Evolutionary conservation across 2,329 filamentous ascomycete genomes (phyloP).

Genomic region (Aspergillus clavatus): DNA sequence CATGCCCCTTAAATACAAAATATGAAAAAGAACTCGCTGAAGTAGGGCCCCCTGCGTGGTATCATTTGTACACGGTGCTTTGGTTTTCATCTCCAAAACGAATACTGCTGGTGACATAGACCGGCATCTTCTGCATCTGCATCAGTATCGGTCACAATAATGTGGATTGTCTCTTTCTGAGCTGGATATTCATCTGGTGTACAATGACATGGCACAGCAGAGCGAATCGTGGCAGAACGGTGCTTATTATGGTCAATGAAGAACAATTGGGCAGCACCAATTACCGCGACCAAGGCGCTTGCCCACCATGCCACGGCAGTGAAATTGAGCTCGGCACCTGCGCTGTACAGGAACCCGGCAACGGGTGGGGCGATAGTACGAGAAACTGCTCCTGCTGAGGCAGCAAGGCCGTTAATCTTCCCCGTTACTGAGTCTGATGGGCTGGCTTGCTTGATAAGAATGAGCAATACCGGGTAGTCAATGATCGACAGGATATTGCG

Average conservation of each 20-base stretch:
- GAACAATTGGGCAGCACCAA: slow-evolving; percentile 54
- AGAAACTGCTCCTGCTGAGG: slow-evolving; percentile 65
- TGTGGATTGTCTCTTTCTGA: slow-evolving; percentile 24
- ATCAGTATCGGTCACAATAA: slow-evolving; percentile 26
- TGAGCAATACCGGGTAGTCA: slow-evolving; percentile 63
- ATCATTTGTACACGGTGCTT: background rate
- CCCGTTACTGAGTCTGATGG: slow-evolving; percentile 60
- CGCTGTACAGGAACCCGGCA: slow-evolving; percentile 62
- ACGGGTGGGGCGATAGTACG: slow-evolving; percentile 66
- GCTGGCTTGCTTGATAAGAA: slow-evolving; percentile 67
- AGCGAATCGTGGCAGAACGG: slow-evolving; percentile 35
- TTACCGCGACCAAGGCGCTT: slow-evolving; percentile 51
- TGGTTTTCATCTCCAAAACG: background rate
- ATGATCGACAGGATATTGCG: slow-evolving; percentile 66
- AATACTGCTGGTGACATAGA: background rate
- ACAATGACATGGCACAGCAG: slow-evolving; percentile 29
- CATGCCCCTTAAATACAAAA: background rate
- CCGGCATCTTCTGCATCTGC: background rate
- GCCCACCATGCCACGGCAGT: slow-evolving; percentile 62
- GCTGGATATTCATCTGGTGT: slow-evolving; percentile 12
- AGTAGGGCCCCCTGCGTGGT: background rate
- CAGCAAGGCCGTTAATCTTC: slow-evolving; percentile 67
- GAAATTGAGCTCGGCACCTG: slow-evolving; percentile 53
- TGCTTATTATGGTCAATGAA: slow-evolving; percentile 50
- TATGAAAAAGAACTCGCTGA: background rate